Percentiles rank a stretch among this genome's conserved stretches.
Evolutionary conservation across 129 eudicot genomes (phyloP).

Genomic region (Logfia minima): DNA sequence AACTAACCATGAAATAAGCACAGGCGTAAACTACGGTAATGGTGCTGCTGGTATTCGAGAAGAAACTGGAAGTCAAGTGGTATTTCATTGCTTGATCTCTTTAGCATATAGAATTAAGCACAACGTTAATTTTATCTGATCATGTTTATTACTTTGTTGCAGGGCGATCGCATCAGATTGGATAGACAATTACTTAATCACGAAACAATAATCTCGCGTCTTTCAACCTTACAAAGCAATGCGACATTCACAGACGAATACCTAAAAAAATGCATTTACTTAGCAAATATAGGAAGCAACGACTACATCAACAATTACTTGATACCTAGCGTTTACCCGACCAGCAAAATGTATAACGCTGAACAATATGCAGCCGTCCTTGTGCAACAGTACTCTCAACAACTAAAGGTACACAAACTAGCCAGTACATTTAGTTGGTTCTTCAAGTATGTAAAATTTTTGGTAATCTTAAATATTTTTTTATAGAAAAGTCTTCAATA

Average conservation of each 20-base stretch:
- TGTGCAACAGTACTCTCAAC: conserved; percentile 32
- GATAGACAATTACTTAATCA: conserved; percentile 38
- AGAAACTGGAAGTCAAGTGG: conserved; percentile 40
- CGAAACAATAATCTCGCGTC: conserved; percentile 19
- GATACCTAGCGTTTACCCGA: conserved; percentile 27
- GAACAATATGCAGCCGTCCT: conserved; percentile 36
- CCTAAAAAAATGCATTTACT: conserved; percentile 47
- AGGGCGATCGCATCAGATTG: conserved; percentile 45
- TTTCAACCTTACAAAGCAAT: conserved; percentile 20
- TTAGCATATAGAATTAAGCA: neutral
- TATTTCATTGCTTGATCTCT: neutral
- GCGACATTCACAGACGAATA: conserved; percentile 14
- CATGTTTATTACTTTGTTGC: neutral
- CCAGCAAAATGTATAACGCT: conserved; percentile 12
- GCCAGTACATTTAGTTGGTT: too few species aligned
- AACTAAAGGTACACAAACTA: conserved; percentile 32
- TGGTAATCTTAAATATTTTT: too few species aligned
- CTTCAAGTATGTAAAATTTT: too few species aligned
- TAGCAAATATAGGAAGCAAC: conserved; percentile 45
- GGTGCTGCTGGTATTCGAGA: conserved; percentile 39
- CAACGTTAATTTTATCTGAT: neutral
- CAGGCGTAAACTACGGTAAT: conserved; percentile 44
- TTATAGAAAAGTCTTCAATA: too few species aligned
- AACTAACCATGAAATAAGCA: conserved; percentile 26
- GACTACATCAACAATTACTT: conserved; percentile 55